A percentile compares a stretch with the other conserved stretches of the same genome.
Conservation (phyloP, 78 protist genomes). For the Mastigamoeba balamuthi region DNA sequence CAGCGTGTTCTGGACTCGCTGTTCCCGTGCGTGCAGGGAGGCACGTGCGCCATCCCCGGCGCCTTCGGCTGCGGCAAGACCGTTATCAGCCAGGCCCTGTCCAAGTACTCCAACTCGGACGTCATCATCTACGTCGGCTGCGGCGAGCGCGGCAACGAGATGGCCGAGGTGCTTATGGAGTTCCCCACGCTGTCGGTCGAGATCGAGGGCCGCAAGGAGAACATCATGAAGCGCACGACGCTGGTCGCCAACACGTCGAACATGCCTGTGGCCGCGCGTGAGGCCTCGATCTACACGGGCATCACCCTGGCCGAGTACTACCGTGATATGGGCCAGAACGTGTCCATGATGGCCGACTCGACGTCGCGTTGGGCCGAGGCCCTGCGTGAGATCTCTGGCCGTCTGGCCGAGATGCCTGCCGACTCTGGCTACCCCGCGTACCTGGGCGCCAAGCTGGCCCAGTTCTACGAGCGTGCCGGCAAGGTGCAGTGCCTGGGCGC, state of each 20-base stretch:
- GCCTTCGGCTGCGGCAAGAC: slow-evolving; percentile 99
- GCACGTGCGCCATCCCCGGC: slow-evolving; percentile 99
- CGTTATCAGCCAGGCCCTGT: slow-evolving; percentile 98
- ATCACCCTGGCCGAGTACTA: slow-evolving; percentile 98
- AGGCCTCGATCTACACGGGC: slow-evolving; percentile 99
- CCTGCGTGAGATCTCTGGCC: slow-evolving; percentile 99
- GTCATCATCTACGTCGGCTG: slow-evolving; percentile 98
- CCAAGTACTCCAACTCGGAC: slow-evolving; percentile 99
- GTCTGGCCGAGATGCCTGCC: slow-evolving; percentile 99
- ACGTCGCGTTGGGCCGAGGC: slow-evolving; percentile 99
- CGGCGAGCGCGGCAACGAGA: slow-evolving; percentile 99
- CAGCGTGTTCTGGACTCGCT: slow-evolving; percentile 98
- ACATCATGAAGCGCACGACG: slow-evolving; percentile 99
- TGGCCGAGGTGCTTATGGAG: slow-evolving; percentile 99
- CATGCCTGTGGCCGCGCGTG: slow-evolving; percentile 99
- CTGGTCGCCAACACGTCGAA: slow-evolving; percentile 99
- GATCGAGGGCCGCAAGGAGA: slow-evolving; percentile 65
- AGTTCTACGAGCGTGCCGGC: slow-evolving; percentile 99
- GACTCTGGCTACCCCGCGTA: slow-evolving; percentile 99
- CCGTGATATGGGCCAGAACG: slow-evolving; percentile 98
- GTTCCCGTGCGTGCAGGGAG: slow-evolving; percentile 98
- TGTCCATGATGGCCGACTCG: slow-evolving; percentile 98
- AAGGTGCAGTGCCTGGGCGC: slow-evolving; percentile 83
- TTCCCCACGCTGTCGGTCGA: slow-evolving; percentile 84
- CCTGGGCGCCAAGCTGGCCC: slow-evolving; percentile 97